A percentile compares a stretch with the other conserved stretches of the same genome.
These are phyloP conservation scores for Leucocoprinus sp. DNA, from an alignment of 768 basidiomycete species.

Conservation along the genomic window DNA sequence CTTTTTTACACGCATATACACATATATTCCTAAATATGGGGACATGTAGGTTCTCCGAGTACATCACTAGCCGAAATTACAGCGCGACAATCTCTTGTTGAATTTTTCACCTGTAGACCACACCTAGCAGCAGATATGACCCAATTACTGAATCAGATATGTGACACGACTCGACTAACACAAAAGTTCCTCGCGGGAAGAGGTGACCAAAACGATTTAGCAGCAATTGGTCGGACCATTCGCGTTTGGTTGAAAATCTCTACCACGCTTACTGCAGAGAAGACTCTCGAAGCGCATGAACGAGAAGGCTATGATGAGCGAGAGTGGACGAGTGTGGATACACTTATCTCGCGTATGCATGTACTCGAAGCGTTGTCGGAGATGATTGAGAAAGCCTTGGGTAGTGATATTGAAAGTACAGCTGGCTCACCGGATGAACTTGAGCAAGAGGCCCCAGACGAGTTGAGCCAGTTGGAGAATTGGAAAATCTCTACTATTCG, in stretches of 20 bases:
- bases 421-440: conserved; percentile 1
- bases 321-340: conserved; percentile 52
- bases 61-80: conserved; percentile 67
- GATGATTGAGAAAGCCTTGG: conserved; percentile 46
- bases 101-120: conserved; percentile 53
- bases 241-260: conserved; percentile 48
- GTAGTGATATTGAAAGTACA: conserved; percentile 13
- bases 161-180: conserved; percentile 68
- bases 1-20: conserved; percentile 21
- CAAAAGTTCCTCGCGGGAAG: conserved; percentile 69
- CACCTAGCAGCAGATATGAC: conserved; percentile 60
- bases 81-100: conserved; percentile 68
- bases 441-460: not conserved
- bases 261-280: conserved; percentile 48
- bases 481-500: conserved; percentile 13
- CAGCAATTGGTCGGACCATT: conserved; percentile 56
- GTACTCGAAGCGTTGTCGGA: conserved; percentile 44
- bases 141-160: conserved; percentile 44
- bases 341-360: conserved; percentile 43
- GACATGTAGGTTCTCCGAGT: conserved; percentile 58
- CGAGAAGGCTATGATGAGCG: conserved; percentile 17
- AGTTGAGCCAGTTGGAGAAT: not conserved
- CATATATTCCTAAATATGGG: conserved; percentile 8
- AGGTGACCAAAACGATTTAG: conserved; percentile 58
- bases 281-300: conserved; percentile 37